Base-by-base conservation (phyloP, 2,329 filamentous ascomycete genomes). In the Apiospora kogelbergensis region DNA sequence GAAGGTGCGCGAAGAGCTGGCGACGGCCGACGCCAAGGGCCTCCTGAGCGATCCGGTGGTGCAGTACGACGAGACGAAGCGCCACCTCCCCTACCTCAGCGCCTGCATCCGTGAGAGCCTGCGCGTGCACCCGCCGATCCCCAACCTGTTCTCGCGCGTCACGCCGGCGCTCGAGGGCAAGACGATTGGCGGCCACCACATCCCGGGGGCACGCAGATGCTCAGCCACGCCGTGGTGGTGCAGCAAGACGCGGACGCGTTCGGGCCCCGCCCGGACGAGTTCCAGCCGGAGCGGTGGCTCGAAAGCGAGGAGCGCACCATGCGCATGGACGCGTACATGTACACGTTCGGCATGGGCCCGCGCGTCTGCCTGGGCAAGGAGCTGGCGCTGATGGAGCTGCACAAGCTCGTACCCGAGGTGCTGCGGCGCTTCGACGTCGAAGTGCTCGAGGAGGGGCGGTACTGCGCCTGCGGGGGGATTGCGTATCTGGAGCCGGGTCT, bases 211-310 rank as follows among this genome's bases (percentile, higher is more conserved):
- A 15, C 63, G 13, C 6, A 65, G 63, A 45, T 65, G 24, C 63
- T 65, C 15, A 65, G 63, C 63, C 41, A 65, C 24, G 63, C 63
- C 63, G 24, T 45, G 13, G 41, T 65, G 24, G 63, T 65, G 20
- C 63, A 65, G 15, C 63, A 22, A 10, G 63, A 65, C 63, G 15
- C 63, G 24, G 63, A 65, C 24, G 24, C 63, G 7, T 65, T 65
- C 63, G 63, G 63, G 10, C 15, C 63, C 0, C 20, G 24, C 4
- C 65, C 65, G 33, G 26, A 15, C 20, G 30, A 22, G 42, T 66
- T 66, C 44, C 42, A 26, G 44, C 65, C 65, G 2, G 65, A 53
- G 65, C 65, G 65, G 9, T 66, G 65, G 65, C 65, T 66, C 33
- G 24, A 44, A 26, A 22, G n/a, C 30, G 44, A 37, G 24, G 65